Percentiles rank a stretch among this genome's conserved stretches.
These are phyloP conservation scores for Yarrowia hollandica DNA, from an alignment of 805 yeast species.

Conservation along the genomic window DNA sequence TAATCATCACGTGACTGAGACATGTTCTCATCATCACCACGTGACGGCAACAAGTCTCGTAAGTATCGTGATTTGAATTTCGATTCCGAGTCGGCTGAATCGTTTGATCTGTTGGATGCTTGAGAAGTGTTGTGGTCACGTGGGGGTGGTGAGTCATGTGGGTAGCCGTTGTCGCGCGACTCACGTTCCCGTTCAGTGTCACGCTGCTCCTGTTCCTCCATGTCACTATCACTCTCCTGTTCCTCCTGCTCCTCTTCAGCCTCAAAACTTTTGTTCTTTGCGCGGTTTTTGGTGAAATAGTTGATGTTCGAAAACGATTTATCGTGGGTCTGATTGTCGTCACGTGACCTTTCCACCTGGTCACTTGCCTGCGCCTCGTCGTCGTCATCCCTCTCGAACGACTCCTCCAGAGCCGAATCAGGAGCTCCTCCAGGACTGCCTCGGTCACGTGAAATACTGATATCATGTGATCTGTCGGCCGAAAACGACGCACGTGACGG, in stretches of 20 bases:
- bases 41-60: constrained; percentile 3
- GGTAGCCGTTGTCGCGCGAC: too few species aligned
- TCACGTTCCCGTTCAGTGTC: neutral
- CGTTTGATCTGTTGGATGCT: neutral
- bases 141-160: too few species aligned
- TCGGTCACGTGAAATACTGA: constrained; percentile 14
- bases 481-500: constrained; percentile 7
- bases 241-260: neutral
- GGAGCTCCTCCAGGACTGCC: constrained; percentile 21
- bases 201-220: neutral
- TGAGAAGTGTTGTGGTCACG: neutral
- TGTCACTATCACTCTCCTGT: neutral
- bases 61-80: neutral
- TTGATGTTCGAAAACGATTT: constrained; percentile 8
- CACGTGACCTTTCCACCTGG: neutral
- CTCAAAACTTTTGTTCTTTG: constrained; percentile 8
- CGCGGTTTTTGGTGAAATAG: constrained; percentile 12
- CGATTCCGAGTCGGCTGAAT: constrained; percentile 3
- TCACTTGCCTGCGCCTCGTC: neutral
- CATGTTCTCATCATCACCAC: too few species aligned
- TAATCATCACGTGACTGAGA: too few species aligned
- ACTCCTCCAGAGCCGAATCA: constrained; percentile 20
- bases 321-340: neutral
- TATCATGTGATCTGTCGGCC: neutral
- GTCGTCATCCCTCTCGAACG: neutral